Evolutionary conservation across 495 filamentous ascomycete species (phyloP), one percentile per base, ranked within the genome.

Genomic region (Parathielavia hyrcaniae): DNA sequence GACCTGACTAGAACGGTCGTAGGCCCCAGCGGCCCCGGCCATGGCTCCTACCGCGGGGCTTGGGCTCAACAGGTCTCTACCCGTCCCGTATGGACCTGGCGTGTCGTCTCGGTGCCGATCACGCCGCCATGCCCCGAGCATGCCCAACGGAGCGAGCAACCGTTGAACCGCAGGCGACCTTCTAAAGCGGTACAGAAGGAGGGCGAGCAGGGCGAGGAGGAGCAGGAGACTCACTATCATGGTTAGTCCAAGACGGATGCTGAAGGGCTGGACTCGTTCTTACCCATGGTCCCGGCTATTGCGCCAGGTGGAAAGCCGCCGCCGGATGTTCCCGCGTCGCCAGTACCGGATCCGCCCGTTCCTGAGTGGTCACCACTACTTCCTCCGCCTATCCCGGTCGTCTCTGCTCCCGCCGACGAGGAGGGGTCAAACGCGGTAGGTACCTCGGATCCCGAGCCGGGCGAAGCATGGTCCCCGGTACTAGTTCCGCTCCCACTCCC

Each of bases 281-380:
- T 32, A 62, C 60, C 55, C 16, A 59, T 47, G 0, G 56, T 52
- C 4, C 61, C 61, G 6, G 61, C 61, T 23, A 63, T 59, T 10
- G 52, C 61, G 59, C 13, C 59, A 1, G 53, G 32, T 4, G 50
- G 14, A 1, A 57, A 20, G 3, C 49, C 53, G 12, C 53, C 49
- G 7, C 34, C 39, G 10, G 57, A 48, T 6, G 50, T 11, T 9
- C n/a, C 14, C 13, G n/a, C 49, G 16, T 36, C 23, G 26, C 9
- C 36, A 7, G 47, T 2, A 9, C 19, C 41, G 19, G 40, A 22
- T 10, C 2, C 40, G 14, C 32, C 17, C 17, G 12, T 30, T 0
- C 50, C 23, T 1, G 19, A 0, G 19, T n/a, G n/a, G n/a, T 9
- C n/a, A 3, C 26, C 46, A 49, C 2, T 6, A 30, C 26, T 30